A percentile compares a stretch with the other conserved stretches of the same genome.
phyloP scores from a whole-genome alignment of 2,329 filamentous ascomycete genomes.

The Sphaerostilbella broomeana region DNA sequence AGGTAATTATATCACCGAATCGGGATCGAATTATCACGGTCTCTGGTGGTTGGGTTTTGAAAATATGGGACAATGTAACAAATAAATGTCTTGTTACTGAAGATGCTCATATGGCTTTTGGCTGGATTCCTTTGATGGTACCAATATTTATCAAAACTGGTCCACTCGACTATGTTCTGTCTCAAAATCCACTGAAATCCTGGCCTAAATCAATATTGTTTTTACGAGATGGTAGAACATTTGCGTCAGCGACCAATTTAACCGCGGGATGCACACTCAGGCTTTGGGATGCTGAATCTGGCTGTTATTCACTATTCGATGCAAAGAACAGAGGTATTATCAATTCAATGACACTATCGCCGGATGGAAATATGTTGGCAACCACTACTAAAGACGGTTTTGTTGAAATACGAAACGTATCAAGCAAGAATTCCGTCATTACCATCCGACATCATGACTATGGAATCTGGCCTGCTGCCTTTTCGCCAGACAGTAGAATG shows the following conservation, averaged over 20 bases:
- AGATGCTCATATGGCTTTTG: neutral
- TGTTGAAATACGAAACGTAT: neutral
- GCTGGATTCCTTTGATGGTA: neutral
- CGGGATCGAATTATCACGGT: neutral
- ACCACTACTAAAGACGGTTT: neutral
- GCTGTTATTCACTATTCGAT: neutral
- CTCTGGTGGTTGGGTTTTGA: neutral
- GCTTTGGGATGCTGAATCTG: neutral
- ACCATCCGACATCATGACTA: neutral
- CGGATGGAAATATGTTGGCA: neutral
- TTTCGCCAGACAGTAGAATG: neutral
- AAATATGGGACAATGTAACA: neutral
- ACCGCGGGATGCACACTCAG: neutral
- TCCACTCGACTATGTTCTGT: neutral
- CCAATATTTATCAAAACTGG: neutral
- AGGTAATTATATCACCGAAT: constrained; percentile 1
- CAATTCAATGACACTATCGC: neutral
- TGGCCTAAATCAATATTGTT: constrained; percentile 1
- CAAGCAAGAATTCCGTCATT: neutral
- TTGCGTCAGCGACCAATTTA: neutral
- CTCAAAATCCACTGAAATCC: neutral
- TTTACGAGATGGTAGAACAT: neutral
- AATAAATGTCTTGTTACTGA: neutral
- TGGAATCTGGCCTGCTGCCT: neutral
- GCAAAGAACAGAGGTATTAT: fast-evolving